Conservation (phyloP, 1,139 yeast species). For the Meyerozyma athensensis region DNA sequence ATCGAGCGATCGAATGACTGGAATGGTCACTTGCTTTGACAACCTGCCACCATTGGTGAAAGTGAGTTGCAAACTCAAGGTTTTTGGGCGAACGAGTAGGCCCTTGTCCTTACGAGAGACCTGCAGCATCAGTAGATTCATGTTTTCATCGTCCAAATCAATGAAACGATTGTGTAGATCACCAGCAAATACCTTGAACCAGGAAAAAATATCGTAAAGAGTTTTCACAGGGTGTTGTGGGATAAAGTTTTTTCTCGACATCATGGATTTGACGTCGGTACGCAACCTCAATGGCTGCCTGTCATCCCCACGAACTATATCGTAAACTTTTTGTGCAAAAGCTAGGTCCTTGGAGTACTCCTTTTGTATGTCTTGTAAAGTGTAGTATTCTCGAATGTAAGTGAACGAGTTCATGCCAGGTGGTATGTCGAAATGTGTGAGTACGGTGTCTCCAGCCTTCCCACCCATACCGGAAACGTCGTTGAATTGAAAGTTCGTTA, state of each 20-base stretch:
- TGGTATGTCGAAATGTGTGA: conserved; percentile 42
- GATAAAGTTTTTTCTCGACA: conserved; percentile 76
- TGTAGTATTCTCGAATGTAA: conserved; percentile 44
- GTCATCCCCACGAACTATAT: conserved; percentile 62
- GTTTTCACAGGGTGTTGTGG: conserved; percentile 46
- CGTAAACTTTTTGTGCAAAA: conserved; percentile 47
- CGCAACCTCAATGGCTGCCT: conserved; percentile 50
- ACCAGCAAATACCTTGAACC: conserved; percentile 82
- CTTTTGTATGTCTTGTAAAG: conserved; percentile 27
- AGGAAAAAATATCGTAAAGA: conserved; percentile 58
- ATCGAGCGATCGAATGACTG: conserved; percentile 35
- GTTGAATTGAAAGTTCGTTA: conserved; percentile 56
- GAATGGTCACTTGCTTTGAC: conserved; percentile 45
- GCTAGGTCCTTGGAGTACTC: conserved; percentile 36
- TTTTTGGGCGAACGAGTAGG: conserved; percentile 46
- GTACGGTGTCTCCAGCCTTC: conserved; percentile 65
- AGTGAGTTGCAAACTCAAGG: conserved; percentile 37
- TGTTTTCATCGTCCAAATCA: conserved; percentile 70
- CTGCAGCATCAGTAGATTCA: conserved; percentile 28
- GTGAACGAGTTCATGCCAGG: conserved; percentile 32
- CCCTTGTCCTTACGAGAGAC: conserved; percentile 17
- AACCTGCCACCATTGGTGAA: conserved; percentile 21
- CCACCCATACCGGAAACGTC: conserved; percentile 95
- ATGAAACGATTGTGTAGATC: conserved; percentile 67
- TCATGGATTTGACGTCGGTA: conserved; percentile 77